Evolutionary conservation across 306 rosid species (phyloP), one percentile per base, ranked within the genome.

Genomic region (Acacia acuminata): DNA sequence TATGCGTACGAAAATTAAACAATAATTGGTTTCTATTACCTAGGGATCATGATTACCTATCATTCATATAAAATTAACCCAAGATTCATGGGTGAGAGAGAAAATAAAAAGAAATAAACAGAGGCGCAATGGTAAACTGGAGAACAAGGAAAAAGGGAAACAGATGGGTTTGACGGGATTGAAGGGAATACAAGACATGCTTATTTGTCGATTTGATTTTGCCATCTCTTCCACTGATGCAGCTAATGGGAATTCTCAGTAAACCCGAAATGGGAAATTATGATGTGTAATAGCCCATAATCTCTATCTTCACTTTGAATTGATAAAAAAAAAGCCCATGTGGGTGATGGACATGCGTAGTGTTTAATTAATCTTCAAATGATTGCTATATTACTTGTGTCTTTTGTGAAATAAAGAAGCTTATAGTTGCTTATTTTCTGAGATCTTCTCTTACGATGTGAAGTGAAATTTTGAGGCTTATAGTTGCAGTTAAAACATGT

Each of bases 401-500:
- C 13, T 69, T 69, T 69, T 27, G 14, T 42, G 51, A 11, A 10
- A 60, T 60, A n/a, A n/a, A n/a, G n/a, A n/a, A n/a, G n/a, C n/a
- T n/a, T n/a, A n/a, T n/a, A n/a, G n/a, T n/a, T n/a, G n/a, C n/a
- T n/a, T n/a, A n/a, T n/a, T n/a, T n/a, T 43, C 7, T 1, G 19
- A 69, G 76, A 71, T 43, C 16, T 70, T 2, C 15, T 7, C 32
- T 70, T 70, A 20, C 45, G 73, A 61, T 0, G 32, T 25, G 16
- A 24, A 3, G 47, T 38, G 45, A 36, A 8, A 38, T 36, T 69
- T 10, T 22, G 40, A 8, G 74, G 55, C 16, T 77, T 19, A 5
- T 84, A 56, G 34, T 69, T 74, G 36, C 93, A 91, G 2, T 89
- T 90, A 64, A 91, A 40, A 98, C 99, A 96, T 1, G 94, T 92